These are phyloP conservation scores for peach (Prunus persica) DNA, from an alignment of 306 rosid genomes.

Conservation along the genomic window Prunus_persica_NCBIv2 NC_034009.1:28461001-28461500, in stretches of 20 bases:
- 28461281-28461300: too few relatives aligned
- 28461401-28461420: too few relatives aligned
- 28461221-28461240: neutral
- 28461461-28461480: too few relatives aligned
- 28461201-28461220: too few relatives aligned
- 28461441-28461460: too few relatives aligned
- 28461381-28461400: too few relatives aligned
- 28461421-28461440: too few relatives aligned
- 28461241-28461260: neutral
- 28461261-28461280: neutral
- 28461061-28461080: constrained; percentile 12
- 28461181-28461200: neutral
- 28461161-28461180: neutral
- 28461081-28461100: constrained; percentile 27
- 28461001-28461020: constrained; percentile 30
- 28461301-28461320: too few relatives aligned
- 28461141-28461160: constrained; percentile 30
- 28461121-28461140: constrained; percentile 41
- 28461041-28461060: constrained; percentile 2
- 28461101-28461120: constrained; percentile 33
- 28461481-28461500: too few relatives aligned
- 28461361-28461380: too few relatives aligned
- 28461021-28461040: constrained; percentile 52
- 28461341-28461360: too few relatives aligned
- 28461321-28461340: too few relatives aligned